phyloP scores from a whole-genome alignment of 257 asterid species.

The Scutellaria barbata region DNA sequence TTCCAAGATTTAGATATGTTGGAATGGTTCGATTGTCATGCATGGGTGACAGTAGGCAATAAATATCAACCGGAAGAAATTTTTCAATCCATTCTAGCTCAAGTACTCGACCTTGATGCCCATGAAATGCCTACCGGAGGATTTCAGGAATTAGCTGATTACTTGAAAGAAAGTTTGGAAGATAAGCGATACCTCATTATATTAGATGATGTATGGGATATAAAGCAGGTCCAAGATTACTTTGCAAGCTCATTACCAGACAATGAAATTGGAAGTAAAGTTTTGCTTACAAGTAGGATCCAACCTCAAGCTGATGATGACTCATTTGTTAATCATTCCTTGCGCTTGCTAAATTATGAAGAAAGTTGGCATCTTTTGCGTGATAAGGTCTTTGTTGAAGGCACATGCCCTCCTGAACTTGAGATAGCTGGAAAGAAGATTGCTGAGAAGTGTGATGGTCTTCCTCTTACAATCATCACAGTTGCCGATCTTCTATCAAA shows the following conservation, averaged over 20 bases:
- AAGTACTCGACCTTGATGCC: not conserved
- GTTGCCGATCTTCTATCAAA: not conserved
- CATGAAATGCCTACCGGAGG: not conserved
- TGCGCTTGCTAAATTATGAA: not conserved
- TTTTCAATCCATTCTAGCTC: not conserved
- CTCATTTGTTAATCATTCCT: not conserved
- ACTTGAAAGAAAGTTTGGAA: constrained; percentile 18
- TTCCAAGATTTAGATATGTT: not conserved
- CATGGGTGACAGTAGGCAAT: not conserved
- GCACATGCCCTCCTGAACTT: not conserved
- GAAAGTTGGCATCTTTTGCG: not conserved
- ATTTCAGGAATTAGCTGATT: not conserved
- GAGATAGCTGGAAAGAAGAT: not conserved
- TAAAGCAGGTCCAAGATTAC: not conserved
- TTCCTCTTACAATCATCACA: not conserved
- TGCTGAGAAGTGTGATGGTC: not conserved
- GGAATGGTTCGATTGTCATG: not conserved
- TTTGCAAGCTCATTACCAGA: constrained; percentile 25
- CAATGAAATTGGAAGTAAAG: constrained; percentile 29
- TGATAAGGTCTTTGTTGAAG: not conserved
- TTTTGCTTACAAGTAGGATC: constrained; percentile 39
- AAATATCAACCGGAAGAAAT: not conserved
- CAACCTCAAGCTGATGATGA: not conserved
- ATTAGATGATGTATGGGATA: constrained; percentile 44
- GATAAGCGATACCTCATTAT: constrained; percentile 40